Percentiles rank a stretch among this genome's conserved stretches.
Conservation (phyloP, 2,329 filamentous ascomycete species). For the Penicillium freii region DNA sequence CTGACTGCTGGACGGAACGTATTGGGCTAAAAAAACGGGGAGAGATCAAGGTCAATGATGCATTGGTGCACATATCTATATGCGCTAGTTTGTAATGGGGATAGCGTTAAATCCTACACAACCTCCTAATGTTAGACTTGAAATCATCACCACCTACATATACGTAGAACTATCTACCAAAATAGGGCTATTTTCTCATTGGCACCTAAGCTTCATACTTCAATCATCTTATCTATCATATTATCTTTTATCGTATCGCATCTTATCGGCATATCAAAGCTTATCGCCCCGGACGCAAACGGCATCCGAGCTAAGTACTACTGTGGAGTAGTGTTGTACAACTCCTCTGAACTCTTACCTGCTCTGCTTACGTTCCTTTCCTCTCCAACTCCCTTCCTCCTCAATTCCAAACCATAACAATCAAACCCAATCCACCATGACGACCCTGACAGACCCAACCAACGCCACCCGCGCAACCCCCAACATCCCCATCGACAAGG, state of each 20-base stretch:
- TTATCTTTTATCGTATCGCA: neutral
- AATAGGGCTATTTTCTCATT: neutral
- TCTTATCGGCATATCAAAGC: neutral
- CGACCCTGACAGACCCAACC: constrained; percentile 15
- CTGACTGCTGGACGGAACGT: too few species aligned
- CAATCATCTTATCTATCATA: neutral
- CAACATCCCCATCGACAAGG: constrained; percentile 31
- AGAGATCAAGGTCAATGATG: neutral
- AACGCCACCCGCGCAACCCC: constrained; percentile 31
- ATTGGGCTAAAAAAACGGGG: too few species aligned
- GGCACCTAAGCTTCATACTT: neutral
- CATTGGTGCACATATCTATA: neutral
- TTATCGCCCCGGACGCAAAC: neutral
- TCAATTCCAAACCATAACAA: neutral
- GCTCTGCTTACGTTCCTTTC: neutral
- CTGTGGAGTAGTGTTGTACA: neutral
- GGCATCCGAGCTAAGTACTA: neutral
- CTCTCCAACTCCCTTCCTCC: neutral
- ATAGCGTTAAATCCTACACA: neutral
- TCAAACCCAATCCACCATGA: neutral
- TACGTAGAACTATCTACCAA: too few species aligned
- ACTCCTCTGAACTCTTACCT: neutral
- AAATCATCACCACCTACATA: too few species aligned
- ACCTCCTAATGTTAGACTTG: rapidly evolving
- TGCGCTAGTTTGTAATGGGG: too few species aligned